phyloP scores from a whole-genome alignment of 2,329 filamentous ascomycete genomes.

The Podosphaera fusca region DNA sequence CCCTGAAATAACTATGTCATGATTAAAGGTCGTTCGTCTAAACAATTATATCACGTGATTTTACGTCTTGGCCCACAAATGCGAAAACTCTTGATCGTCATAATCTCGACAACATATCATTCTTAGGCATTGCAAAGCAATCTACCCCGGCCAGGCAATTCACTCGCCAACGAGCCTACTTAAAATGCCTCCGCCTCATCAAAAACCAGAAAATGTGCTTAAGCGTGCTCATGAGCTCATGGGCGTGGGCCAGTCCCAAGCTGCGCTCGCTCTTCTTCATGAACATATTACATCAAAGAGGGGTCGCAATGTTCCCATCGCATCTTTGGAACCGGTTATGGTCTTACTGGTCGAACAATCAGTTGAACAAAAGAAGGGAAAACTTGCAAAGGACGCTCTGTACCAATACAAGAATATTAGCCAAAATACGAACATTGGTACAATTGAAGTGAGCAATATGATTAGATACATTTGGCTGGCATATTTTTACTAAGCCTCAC shows the following conservation, averaged over 20 bases:
- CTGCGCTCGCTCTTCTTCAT: constrained; percentile 83
- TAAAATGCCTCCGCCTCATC: constrained; percentile 58
- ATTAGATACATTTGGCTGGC: background rate
- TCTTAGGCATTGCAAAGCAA: background rate
- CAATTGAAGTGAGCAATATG: constrained; percentile 52
- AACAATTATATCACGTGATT: background rate
- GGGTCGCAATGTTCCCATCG: constrained; percentile 90
- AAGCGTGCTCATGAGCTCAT: constrained; percentile 98
- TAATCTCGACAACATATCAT: background rate
- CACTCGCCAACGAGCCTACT: constrained; percentile 7
- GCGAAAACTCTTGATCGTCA: background rate
- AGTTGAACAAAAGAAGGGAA: constrained; percentile 93
- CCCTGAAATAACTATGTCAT: too few relatives aligned
- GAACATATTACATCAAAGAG: constrained; percentile 98
- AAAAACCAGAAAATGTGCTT: constrained; percentile 97
- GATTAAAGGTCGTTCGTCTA: background rate
- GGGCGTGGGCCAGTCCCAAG: constrained; percentile 79
- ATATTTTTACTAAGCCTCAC: background rate
- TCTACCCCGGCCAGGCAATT: background rate
- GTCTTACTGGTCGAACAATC: constrained; percentile 89
- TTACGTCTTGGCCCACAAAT: background rate
- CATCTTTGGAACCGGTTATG: constrained; percentile 94
- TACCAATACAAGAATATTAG: constrained; percentile 99
- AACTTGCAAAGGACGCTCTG: constrained; percentile 91
- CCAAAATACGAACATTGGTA: constrained; percentile 94